phyloP scores from a whole-genome alignment of 2,329 filamentous ascomycete species.

The Xylariales sp. region DNA sequence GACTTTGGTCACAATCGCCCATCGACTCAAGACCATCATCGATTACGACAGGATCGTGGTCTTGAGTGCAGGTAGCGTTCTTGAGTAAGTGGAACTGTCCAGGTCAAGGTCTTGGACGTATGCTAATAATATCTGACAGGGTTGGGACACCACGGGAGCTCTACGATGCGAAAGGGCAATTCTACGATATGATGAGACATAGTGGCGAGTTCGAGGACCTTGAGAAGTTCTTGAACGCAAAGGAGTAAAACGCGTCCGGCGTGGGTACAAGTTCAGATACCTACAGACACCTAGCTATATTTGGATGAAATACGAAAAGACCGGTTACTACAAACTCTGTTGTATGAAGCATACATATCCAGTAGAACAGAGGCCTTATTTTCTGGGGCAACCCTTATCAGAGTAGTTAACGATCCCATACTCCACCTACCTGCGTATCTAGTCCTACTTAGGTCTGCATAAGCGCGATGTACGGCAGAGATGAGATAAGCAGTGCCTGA shows the following conservation, averaged over 20 bases:
- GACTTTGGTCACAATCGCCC: conserved; percentile 54
- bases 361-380: too few species aligned
- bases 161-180: conserved; percentile 39
- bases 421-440: too few species aligned
- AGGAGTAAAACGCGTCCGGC: too few species aligned
- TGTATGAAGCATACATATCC: too few species aligned
- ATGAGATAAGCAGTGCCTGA: too few species aligned
- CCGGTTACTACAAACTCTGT: too few species aligned
- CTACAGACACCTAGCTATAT: too few species aligned
- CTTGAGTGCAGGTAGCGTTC: conserved; percentile 47
- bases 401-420: too few species aligned
- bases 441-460: background rate
- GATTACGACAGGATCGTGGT: conserved; percentile 57
- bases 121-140: conserved; percentile 23
- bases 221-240: conserved; percentile 23
- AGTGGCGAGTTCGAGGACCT: conserved; percentile 48
- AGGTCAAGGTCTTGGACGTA: background rate
- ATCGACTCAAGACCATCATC: conserved; percentile 53
- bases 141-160: conserved; percentile 43
- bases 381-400: too few species aligned
- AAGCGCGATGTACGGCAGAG: background rate
- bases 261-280: too few species aligned
- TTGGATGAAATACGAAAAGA: too few species aligned
- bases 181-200: conserved; percentile 52
- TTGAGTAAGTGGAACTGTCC: conserved; percentile 37